Conservation (phyloP, 176 grass and related monocot species). For the Eragrostis nindensis region DNA sequence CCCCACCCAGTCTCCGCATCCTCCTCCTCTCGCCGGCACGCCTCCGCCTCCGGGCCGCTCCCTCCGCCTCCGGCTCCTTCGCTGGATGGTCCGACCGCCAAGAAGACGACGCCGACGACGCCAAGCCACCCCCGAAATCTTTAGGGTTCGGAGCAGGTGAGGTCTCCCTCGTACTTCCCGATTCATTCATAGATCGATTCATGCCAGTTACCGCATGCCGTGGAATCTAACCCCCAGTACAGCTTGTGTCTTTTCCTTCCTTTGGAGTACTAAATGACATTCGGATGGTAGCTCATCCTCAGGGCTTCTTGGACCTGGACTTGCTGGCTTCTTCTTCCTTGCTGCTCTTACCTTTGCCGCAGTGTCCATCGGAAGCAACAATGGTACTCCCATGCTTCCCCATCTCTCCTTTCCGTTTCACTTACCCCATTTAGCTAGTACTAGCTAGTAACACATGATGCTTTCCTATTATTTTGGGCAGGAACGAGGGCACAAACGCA, state of each 20-base stretch:
- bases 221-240: not conserved
- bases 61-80: constrained; percentile 49
- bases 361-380: constrained; percentile 52
- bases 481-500: constrained; percentile 54
- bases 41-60: constrained; percentile 9
- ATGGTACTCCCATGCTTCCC: constrained; percentile 39
- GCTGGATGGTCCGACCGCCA: constrained; percentile 64
- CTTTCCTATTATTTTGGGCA: constrained; percentile 32
- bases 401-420: not conserved
- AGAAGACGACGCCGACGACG: constrained; percentile 21
- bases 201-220: too few relatives aligned
- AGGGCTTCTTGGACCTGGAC: constrained; percentile 74
- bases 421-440: not conserved
- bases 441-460: not conserved
- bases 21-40: constrained; percentile 14
- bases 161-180: not conserved
- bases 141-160: constrained; percentile 35
- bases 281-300: constrained; percentile 66
- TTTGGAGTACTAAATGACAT: constrained; percentile 51
- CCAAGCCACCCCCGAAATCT: constrained; percentile 8
- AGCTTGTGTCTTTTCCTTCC: not conserved
- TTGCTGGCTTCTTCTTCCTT: constrained; percentile 78
- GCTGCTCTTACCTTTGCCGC: constrained; percentile 66
- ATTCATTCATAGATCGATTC: not conserved
- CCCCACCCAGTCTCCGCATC: constrained; percentile 7